phyloP scores from a whole-genome alignment of 2,329 filamentous ascomycete species.

The Fusarium palustre region DNA sequence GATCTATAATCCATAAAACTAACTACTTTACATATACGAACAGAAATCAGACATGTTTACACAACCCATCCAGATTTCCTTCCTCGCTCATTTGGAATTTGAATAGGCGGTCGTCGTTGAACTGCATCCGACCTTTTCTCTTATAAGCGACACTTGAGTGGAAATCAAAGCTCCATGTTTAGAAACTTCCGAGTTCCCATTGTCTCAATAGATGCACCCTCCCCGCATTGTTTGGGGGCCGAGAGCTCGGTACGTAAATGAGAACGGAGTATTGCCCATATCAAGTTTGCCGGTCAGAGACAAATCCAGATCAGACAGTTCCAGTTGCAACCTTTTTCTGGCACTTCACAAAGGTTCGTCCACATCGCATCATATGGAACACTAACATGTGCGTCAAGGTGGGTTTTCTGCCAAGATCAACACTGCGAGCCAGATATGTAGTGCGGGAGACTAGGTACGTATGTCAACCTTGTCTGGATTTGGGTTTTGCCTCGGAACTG shows the following conservation, averaged over 20 bases:
- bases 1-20: neutral
- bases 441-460: neutral
- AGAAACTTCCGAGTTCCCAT: neutral
- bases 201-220: neutral
- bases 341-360: neutral
- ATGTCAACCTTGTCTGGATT: neutral
- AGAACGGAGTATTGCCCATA: slow-evolving; percentile 3
- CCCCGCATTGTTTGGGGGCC: neutral
- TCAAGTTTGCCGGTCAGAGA: neutral
- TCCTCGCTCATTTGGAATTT: neutral
- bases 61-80: neutral
- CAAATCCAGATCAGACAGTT: neutral
- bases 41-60: neutral
- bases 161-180: neutral
- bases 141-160: neutral
- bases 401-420: neutral
- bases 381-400: neutral
- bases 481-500: neutral
- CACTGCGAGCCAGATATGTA: neutral
- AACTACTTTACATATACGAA: neutral
- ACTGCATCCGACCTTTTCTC: neutral
- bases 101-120: neutral
- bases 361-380: neutral
- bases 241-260: neutral
- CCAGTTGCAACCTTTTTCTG: neutral